A percentile compares a stretch with the other conserved stretches of the same genome.
Evolutionary conservation across 2,329 filamentous ascomycete species (phyloP).

Genomic region (Lachnellula hyalina): DNA sequence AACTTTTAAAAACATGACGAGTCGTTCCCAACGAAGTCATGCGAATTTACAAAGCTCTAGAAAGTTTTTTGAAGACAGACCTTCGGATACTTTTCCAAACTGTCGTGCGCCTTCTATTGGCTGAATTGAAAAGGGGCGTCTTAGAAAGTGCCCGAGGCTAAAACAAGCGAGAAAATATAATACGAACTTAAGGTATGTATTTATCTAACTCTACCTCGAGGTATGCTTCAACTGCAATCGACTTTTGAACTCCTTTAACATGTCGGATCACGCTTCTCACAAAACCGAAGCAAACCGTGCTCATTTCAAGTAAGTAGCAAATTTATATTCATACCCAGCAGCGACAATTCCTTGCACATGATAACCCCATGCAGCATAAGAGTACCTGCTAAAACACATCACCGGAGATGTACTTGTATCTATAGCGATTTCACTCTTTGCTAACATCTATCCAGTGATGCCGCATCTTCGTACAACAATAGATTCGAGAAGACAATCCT

Average conservation of each 20-base stretch:
- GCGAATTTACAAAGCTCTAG: too few relatives aligned
- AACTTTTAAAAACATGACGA: too few relatives aligned
- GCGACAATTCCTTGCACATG: too few relatives aligned
- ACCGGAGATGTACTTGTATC: neutral
- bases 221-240: neutral
- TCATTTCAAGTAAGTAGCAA: constrained; percentile 35
- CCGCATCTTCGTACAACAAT: constrained; percentile 51
- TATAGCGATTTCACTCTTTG: neutral
- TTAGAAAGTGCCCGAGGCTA: constrained; percentile 5
- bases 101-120: neutral
- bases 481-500: constrained; percentile 49
- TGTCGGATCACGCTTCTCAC: constrained; percentile 25
- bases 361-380: too few relatives aligned
- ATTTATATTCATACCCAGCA: neutral
- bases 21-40: too few relatives aligned
- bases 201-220: neutral
- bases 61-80: neutral
- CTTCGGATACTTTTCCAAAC: constrained; percentile 4
- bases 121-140: neutral
- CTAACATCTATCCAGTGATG: constrained; percentile 32
- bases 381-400: too few relatives aligned
- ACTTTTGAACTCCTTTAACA: neutral
- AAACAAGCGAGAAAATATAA: neutral
- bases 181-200: neutral
- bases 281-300: constrained; percentile 35